Percentiles rank a stretch among this genome's conserved stretches.
phyloP scores from a whole-genome alignment of 1,139 yeast species.

The Yamadazyma buinensis region DNA sequence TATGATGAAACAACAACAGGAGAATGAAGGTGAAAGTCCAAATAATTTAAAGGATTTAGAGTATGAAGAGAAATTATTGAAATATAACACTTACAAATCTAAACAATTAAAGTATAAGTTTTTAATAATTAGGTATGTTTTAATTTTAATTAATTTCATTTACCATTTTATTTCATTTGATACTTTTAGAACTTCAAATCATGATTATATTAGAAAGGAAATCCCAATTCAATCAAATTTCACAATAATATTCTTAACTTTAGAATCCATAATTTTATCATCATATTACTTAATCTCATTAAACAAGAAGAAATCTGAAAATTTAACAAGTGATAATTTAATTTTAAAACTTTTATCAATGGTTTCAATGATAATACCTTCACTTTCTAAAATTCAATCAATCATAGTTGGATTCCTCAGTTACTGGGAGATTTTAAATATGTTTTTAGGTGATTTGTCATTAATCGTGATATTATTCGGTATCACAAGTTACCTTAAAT shows the following conservation, averaged over 20 bases:
- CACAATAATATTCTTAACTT: constrained; percentile 27
- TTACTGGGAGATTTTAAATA: constrained; percentile 36
- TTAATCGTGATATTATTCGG: constrained; percentile 41
- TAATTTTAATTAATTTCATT: constrained; percentile 28
- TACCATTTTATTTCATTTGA: constrained; percentile 28
- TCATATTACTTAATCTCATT: constrained; percentile 29
- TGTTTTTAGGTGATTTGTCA: constrained; percentile 36
- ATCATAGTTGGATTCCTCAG: constrained; percentile 27
- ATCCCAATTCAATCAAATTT: constrained; percentile 17
- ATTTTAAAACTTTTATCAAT: constrained; percentile 29
- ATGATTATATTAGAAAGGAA: constrained; percentile 20
- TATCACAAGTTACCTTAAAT: constrained; percentile 21
- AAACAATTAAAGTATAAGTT: constrained; percentile 30
- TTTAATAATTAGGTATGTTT: constrained; percentile 26
- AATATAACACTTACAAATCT: constrained; percentile 32
- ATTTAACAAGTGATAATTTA: constrained; percentile 23
- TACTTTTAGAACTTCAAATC: constrained; percentile 29
- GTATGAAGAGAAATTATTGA: constrained; percentile 28
- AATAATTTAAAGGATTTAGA: constrained; percentile 20
- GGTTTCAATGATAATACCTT: constrained; percentile 38
- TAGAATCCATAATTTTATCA: constrained; percentile 33
- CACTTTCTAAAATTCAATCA: constrained; percentile 26
- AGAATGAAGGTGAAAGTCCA: constrained; percentile 9
- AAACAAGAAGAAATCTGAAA: constrained; percentile 22
- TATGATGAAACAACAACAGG: constrained; percentile 16